Percentiles rank a stretch among this genome's conserved stretches.
phyloP scores from a whole-genome alignment of 1,284 basidiomycete genomes.

The Nidula niveotomentosa region DNA sequence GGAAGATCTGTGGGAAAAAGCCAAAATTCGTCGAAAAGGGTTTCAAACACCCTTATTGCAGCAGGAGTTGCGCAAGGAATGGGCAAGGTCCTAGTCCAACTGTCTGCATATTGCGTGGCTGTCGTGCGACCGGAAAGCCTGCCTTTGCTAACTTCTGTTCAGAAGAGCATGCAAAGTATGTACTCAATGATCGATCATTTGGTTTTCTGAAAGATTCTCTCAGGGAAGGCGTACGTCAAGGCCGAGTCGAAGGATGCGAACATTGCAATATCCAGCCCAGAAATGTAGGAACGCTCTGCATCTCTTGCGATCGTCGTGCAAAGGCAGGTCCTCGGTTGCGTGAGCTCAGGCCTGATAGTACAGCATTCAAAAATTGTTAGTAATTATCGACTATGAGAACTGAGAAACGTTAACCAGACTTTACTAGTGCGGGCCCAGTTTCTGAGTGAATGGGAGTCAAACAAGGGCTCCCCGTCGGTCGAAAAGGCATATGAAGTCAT shows the following conservation, averaged over 20 bases:
- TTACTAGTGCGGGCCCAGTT: constrained; percentile 41
- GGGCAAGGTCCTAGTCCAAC: constrained; percentile 32
- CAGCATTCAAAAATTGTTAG: constrained; percentile 41
- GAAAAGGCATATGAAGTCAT: constrained; percentile 54
- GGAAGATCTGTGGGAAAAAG: constrained; percentile 54
- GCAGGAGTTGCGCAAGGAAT: constrained; percentile 56
- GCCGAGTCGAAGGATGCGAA: constrained; percentile 44
- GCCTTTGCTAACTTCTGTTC: constrained; percentile 53
- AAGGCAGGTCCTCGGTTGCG: constrained; percentile 33
- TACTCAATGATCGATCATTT: background rate
- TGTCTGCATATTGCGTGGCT: constrained; percentile 46
- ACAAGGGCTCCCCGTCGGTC: constrained; percentile 34
- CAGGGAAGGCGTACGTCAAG: constrained; percentile 50
- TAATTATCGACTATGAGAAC: constrained; percentile 5
- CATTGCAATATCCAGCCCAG: constrained; percentile 45
- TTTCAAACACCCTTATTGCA: constrained; percentile 56
- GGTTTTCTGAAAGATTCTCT: background rate
- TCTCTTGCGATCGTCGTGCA: constrained; percentile 38
- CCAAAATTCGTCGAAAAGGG: constrained; percentile 61
- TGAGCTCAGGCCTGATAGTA: constrained; percentile 36
- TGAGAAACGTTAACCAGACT: constrained; percentile 10
- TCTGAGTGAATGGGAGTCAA: constrained; percentile 46
- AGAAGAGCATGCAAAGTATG: constrained; percentile 53
- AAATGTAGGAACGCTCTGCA: constrained; percentile 38
- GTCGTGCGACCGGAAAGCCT: constrained; percentile 45